These are phyloP conservation scores for Talaromyces sp. DNA, from an alignment of 2,329 filamentous ascomycete species.

Conservation along the genomic window DNA sequence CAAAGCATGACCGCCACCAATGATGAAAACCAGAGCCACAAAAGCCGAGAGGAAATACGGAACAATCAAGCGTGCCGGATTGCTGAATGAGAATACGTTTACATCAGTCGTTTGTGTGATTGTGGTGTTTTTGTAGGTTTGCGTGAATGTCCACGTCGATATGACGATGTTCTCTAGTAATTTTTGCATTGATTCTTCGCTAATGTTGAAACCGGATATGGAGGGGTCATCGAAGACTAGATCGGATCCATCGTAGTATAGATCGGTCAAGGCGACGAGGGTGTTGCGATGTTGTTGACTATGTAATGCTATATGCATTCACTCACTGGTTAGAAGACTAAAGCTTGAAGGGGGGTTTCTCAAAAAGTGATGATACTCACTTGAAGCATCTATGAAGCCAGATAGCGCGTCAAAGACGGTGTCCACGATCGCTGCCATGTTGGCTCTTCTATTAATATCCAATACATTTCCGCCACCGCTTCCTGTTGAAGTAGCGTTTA, in stretches of 20 bases:
- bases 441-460: conserved; percentile 8
- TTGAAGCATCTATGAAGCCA: conserved; percentile 4
- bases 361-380: not conserved
- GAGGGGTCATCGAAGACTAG: no score
- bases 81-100: conserved; percentile 12
- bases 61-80: conserved; percentile 3
- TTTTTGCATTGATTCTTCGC: not conserved
- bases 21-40: conserved; percentile 8
- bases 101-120: conserved; percentile 7
- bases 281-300: conserved; percentile 7
- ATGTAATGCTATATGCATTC: conserved; percentile 5
- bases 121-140: not conserved
- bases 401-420: conserved; percentile 1
- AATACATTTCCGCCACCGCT: not conserved
- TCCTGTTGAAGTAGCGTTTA: not conserved
- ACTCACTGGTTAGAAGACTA: not conserved
- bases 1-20: conserved; percentile 9
- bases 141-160: conserved; percentile 13
- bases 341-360: not conserved
- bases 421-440: conserved; percentile 6
- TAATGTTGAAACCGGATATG: conserved; percentile 11
- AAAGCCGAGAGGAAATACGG: conserved; percentile 11
- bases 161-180: conserved; percentile 15
- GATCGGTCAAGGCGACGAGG: conserved; percentile 2
- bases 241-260: no score